phyloP scores from a whole-genome alignment of 1,284 basidiomycete species.

The Cryptococcus neoformans region DNA sequence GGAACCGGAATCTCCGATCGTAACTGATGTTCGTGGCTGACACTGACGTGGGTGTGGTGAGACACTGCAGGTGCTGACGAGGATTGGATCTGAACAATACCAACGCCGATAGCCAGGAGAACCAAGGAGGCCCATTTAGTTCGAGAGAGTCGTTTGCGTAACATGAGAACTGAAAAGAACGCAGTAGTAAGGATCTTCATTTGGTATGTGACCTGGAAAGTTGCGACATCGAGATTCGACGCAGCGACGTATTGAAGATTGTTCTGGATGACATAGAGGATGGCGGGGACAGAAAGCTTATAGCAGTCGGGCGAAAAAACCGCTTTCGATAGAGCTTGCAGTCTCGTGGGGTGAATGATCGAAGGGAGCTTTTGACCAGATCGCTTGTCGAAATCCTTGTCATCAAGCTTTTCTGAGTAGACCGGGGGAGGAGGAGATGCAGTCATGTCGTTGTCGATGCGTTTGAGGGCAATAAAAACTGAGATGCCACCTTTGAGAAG shows the following conservation, averaged over 20 bases:
- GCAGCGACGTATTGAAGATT: conserved; percentile 94
- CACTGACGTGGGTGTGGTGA: conserved; percentile 5
- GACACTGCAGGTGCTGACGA: conserved; percentile 18
- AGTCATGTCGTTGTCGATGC: conserved; percentile 43
- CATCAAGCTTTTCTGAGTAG: conserved; percentile 19
- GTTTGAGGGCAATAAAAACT: conserved; percentile 60
- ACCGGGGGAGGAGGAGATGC: conserved; percentile 12
- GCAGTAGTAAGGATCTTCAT: conserved; percentile 99
- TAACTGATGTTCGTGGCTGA: conserved; percentile 7
- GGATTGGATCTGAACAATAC: conserved; percentile 83
- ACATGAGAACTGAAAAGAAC: conserved; percentile 82
- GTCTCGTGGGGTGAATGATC: conserved; percentile 29
- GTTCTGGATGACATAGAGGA: conserved; percentile 96
- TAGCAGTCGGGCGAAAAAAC: conserved; percentile 84
- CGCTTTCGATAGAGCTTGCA: conserved; percentile 25
- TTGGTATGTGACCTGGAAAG: conserved; percentile 85
- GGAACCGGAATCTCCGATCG: conserved; percentile 13
- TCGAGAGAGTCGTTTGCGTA: conserved; percentile 72
- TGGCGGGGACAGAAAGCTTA: conserved; percentile 94
- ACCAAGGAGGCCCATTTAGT: conserved; percentile 81
- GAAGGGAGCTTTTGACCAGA: conserved; percentile 6
- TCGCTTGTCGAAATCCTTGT: conserved; percentile 9
- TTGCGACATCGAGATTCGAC: conserved; percentile 87
- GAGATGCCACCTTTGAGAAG: conserved; percentile 88
- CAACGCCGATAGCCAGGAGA: conserved; percentile 85